A percentile compares a stretch with the other conserved stretches of the same genome.
These are phyloP conservation scores for Tuctoria greenei DNA, from an alignment of 176 grass and related monocot species.

Conservation along the genomic window DNA sequence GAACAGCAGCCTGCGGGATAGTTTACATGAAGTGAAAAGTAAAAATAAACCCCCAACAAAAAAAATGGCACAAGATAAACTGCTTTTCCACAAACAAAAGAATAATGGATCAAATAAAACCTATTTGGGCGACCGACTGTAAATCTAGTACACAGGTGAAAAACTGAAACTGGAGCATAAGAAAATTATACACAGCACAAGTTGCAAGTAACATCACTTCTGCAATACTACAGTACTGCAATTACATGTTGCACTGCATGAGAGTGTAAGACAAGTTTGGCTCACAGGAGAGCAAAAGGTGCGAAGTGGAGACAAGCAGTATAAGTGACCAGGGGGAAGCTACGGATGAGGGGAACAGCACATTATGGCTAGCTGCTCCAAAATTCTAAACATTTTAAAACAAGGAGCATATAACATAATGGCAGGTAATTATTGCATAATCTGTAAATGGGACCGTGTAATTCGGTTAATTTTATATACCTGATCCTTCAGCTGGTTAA, in stretches of 20 bases:
- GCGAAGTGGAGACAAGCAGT: not conserved
- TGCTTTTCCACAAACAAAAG: not conserved
- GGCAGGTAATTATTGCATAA: not conserved
- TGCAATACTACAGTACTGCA: not conserved
- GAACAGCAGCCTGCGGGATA: conserved; percentile 52
- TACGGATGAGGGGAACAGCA: not conserved
- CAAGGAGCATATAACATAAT: not conserved
- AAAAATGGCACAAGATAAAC: not conserved
- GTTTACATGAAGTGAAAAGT: conserved; percentile 10
- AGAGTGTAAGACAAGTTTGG: not conserved
- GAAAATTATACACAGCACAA: not conserved
- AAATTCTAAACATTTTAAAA: not conserved
- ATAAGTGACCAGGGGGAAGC: not conserved
- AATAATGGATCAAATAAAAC: not conserved
- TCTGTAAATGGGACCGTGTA: not conserved
- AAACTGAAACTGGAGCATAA: not conserved
- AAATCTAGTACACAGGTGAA: not conserved
- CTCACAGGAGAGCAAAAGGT: not conserved
- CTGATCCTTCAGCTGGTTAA: conserved; percentile 94
- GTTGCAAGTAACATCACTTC: not conserved
- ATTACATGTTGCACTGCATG: not conserved
- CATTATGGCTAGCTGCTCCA: not conserved
- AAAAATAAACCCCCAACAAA: not conserved
- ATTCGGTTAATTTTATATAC: conserved; percentile 42
- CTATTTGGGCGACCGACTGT: not conserved